Base-by-base conservation (phyloP, 1,139 yeast genomes). In the Diutina pseudorugosa region DNA sequence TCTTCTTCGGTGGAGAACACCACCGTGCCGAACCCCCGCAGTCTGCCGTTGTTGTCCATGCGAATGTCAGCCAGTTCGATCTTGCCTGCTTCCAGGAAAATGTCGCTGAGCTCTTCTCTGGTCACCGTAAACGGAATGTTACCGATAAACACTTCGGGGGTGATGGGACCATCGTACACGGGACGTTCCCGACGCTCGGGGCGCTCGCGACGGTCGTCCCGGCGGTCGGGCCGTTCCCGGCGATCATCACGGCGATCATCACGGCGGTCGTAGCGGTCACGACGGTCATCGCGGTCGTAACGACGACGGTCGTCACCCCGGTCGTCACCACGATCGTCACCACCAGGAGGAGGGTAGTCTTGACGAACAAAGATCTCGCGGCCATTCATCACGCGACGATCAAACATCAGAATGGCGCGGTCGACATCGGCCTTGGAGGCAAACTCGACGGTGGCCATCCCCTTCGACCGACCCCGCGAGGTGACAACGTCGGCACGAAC, bases 391-490 rank as follows among this genome's bases (percentile, higher is more conserved):
- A 73, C 76, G 40, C 79, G 74, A 62, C 86, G 85, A 67, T 88
- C 86, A 62, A 77, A 83, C 59, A 80, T 76, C 53, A 73, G 71
- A 58, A 93, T 89, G 23, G 98, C 98, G 42, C 72, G 75, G 53
- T 76, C 77, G 2, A 91, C 98, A 55, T 82, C 88, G 21, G 79
- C 83, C 54, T 76, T 73, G 52, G 74, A 73, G 14, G 82, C 73
- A 62, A 85, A 93, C 66, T 93, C 98, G 44, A 93, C 97, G 19
- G 96, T 88, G 52, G 91, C 94, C 93, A 84, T 85, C 57, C 98
- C 91, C 71, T 94, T 75, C 66, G 91, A 85, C 61, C 88, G 87
- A 53, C 95, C 95, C 59, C 85, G 79, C 54, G 79, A 76, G n/a
- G 85, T 83, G 54, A 91, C 85, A 53, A 93, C 85, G 65, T 91